Percentiles rank a stretch among this genome's conserved stretches.
phyloP scores from a whole-genome alignment of 371 early-diverging fungal genomes.

The Mortierella sp. region DNA sequence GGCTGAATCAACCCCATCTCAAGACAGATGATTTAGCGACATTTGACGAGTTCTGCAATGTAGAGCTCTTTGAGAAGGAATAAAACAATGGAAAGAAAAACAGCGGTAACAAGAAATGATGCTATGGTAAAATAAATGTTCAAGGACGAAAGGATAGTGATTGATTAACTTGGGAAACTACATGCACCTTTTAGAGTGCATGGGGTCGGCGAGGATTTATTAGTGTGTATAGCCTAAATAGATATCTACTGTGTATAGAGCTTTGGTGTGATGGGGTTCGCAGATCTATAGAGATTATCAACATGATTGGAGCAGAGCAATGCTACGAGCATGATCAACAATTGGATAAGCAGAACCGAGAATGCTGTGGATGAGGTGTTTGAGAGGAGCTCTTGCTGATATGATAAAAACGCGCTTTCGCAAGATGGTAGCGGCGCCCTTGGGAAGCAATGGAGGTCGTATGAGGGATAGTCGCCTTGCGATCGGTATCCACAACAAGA shows the following conservation, averaged over 20 bases:
- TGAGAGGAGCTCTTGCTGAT: constrained; percentile 59
- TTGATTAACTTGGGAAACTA: background rate
- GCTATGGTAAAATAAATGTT: background rate
- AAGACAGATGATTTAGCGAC: constrained; percentile 20
- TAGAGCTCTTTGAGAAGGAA: constrained; percentile 33
- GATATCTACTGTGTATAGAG: constrained; percentile 19
- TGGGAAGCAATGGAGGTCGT: constrained; percentile 70
- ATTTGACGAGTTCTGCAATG: constrained; percentile 49
- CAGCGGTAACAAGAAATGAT: background rate
- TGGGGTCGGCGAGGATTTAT: background rate
- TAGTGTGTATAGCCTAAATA: background rate
- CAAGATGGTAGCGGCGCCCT: constrained; percentile 68
- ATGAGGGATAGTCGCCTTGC: constrained; percentile 65
- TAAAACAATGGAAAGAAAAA: background rate
- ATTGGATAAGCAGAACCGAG: constrained; percentile 60
- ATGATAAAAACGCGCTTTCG: constrained; percentile 62
- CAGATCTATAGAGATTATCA: constrained; percentile 57
- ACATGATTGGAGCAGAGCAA: constrained; percentile 71
- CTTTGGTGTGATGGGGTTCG: constrained; percentile 43
- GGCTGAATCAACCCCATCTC: constrained; percentile 56
- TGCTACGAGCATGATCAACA: constrained; percentile 64
- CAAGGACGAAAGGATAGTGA: too few species aligned
- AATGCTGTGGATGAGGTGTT: constrained; percentile 65
- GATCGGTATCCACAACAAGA: constrained; percentile 72
- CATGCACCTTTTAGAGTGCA: constrained; percentile 1